phyloP scores from a whole-genome alignment of 495 filamentous ascomycete genomes.

The Penicillium waksmanii region DNA sequence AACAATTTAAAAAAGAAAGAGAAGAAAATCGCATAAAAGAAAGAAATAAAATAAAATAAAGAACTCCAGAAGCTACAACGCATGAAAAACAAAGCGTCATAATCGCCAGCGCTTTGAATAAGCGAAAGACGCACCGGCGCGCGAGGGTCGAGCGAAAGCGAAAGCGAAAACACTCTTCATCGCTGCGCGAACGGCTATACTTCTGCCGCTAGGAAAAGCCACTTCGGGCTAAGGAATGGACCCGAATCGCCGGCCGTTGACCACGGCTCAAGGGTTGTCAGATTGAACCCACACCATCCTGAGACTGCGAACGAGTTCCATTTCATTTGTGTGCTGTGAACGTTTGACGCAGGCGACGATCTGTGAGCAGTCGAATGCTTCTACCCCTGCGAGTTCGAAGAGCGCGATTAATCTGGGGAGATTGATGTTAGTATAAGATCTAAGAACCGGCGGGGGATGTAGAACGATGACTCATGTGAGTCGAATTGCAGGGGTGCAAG shows the following conservation, averaged over 20 bases:
- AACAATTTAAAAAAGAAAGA: too few species aligned
- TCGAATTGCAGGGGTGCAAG: neutral
- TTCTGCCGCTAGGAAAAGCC: conserved; percentile 88
- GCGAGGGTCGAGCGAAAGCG: too few species aligned
- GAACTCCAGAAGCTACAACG: too few species aligned
- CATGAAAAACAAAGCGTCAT: too few species aligned
- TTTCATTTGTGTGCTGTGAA: conserved; percentile 56
- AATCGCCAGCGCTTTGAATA: neutral
- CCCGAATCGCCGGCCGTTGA: conserved; percentile 47
- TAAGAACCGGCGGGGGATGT: too few species aligned
- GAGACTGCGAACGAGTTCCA: conserved; percentile 75
- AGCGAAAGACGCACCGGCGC: neutral
- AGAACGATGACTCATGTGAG: neutral
- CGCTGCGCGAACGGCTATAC: conserved; percentile 47
- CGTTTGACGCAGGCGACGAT: conserved; percentile 83
- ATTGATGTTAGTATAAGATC: neutral
- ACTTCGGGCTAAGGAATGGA: conserved; percentile 64
- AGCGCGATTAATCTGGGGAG: conserved; percentile 76
- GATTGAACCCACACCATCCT: conserved; percentile 89
- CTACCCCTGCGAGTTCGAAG: conserved; percentile 77
- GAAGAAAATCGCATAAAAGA: too few species aligned
- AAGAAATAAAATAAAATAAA: too few species aligned
- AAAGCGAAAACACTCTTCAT: neutral
- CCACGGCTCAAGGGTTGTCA: conserved; percentile 78
- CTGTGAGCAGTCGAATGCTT: conserved; percentile 71